Percentiles rank a stretch among this genome's conserved stretches.
Evolutionary conservation across 805 yeast genomes (phyloP).

Genomic region (Candida methanosorbosa): DNA sequence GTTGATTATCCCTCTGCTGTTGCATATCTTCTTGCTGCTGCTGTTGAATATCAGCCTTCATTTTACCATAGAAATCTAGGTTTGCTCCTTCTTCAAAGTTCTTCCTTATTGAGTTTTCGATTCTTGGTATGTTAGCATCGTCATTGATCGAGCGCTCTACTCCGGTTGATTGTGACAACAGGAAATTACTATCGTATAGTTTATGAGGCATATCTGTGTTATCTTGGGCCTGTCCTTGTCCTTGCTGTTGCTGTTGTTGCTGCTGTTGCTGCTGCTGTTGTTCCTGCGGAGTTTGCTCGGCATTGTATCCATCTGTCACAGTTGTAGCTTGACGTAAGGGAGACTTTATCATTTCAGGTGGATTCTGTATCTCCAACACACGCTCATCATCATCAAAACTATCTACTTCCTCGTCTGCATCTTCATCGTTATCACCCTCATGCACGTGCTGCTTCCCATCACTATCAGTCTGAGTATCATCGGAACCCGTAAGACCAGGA

Average conservation of each 20-base stretch:
- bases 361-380: constrained; percentile 10
- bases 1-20: not conserved
- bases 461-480: constrained; percentile 4
- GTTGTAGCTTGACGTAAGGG: not conserved
- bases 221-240: not conserved
- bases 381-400: constrained; percentile 28
- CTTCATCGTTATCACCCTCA: constrained; percentile 10
- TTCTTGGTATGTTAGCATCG: not conserved
- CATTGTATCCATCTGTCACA: no score
- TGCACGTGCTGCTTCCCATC: constrained; percentile 1
- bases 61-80: not conserved
- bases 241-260: constrained; percentile 1
- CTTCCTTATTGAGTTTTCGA: not conserved
- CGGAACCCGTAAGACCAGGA: constrained; percentile 12
- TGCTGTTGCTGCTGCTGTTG: constrained; percentile 2
- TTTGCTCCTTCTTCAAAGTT: not conserved
- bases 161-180: constrained; percentile 45
- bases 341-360: not conserved
- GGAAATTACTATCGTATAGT: constrained; percentile 9
- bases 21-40: not conserved
- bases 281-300: constrained; percentile 2
- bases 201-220: constrained; percentile 1
- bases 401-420: constrained; percentile 32
- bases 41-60: not conserved
- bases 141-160: constrained; percentile 26